Evolutionary conservation across 2,329 filamentous ascomycete genomes (phyloP).

Genomic region (Beauveria asiatica): DNA sequence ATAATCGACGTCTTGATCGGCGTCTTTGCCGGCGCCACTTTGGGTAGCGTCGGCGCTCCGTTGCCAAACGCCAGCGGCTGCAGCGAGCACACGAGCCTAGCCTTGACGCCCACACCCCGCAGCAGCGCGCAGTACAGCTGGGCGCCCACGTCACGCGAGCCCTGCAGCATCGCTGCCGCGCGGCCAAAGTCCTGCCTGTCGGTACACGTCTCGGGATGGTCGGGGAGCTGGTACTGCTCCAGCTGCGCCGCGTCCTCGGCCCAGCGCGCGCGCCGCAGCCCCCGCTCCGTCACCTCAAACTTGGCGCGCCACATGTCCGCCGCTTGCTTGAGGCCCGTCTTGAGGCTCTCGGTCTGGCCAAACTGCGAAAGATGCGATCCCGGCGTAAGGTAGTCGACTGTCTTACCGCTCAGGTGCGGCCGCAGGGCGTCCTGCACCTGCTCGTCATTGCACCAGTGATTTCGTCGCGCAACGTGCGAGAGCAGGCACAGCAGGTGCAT

Average conservation of each 20-base stretch:
- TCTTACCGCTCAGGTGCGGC: conserved; percentile 57
- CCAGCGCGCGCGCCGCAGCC: conserved; percentile 67
- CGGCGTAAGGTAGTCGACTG: conserved; percentile 60
- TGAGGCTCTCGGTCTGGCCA: conserved; percentile 64
- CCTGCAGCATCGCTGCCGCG: conserved; percentile 60
- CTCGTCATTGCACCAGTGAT: conserved; percentile 79
- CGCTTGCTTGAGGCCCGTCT: conserved; percentile 66
- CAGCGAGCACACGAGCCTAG: conserved; percentile 81
- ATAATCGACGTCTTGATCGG: conserved; percentile 23
- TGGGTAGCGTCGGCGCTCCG: conserved; percentile 40
- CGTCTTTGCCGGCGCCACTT: conserved; percentile 25
- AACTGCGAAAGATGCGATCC: conserved; percentile 62
- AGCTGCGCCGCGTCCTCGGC: conserved; percentile 56
- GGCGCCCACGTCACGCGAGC: conserved; percentile 82
- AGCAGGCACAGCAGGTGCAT: conserved; percentile 76
- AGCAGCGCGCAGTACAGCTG: conserved; percentile 87
- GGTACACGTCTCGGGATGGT: conserved; percentile 57
- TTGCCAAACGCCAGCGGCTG: conserved; percentile 68
- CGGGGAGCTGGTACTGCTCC: conserved; percentile 48
- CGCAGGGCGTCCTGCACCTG: conserved; percentile 59
- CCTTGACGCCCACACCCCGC: conserved; percentile 70
- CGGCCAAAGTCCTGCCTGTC: conserved; percentile 65
- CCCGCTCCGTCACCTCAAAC: conserved; percentile 64
- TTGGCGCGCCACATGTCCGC: conserved; percentile 58
- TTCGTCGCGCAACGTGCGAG: conserved; percentile 67